A percentile compares a stretch with the other conserved stretches of the same genome.
Evolutionary conservation across 2,329 filamentous ascomycete species (phyloP).

Genomic region (Cadophora sp.): DNA sequence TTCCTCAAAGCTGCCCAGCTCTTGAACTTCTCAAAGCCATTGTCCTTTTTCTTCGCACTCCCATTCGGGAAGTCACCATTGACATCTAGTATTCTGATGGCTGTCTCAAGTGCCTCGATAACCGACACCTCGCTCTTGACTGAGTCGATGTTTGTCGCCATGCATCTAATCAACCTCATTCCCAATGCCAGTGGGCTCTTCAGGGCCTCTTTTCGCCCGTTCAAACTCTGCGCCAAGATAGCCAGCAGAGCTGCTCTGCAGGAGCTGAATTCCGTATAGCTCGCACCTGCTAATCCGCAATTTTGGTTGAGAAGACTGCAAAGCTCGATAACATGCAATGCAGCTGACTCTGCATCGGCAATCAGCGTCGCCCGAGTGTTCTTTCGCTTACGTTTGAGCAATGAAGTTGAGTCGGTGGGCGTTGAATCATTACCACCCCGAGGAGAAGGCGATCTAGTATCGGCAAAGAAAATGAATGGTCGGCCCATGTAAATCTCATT

Average conservation of each 20-base stretch:
- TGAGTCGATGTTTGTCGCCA: slow-evolving; percentile 1
- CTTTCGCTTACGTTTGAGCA: no score
- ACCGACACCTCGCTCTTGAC: slow-evolving; percentile 5
- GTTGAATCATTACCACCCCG: neutral
- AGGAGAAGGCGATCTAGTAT: neutral
- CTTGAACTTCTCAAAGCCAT: neutral
- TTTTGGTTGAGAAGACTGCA: neutral
- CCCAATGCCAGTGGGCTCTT: neutral
- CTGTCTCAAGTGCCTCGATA: slow-evolving; percentile 5
- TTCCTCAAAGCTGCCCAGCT: slow-evolving; percentile 1
- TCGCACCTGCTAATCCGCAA: neutral
- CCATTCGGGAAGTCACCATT: neutral
- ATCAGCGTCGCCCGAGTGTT: neutral
- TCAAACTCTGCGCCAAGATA: slow-evolving; percentile 2
- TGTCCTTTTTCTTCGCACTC: neutral
- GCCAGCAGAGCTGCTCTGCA: neutral
- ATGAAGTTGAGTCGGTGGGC: no score
- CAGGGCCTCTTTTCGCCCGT: neutral
- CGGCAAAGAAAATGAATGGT: slow-evolving; percentile 1
- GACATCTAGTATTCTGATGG: neutral
- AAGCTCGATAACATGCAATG: neutral
- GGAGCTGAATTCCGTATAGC: slow-evolving; percentile 8
- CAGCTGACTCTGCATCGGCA: neutral
- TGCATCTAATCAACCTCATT: neutral
- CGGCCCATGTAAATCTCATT: slow-evolving; percentile 9